A percentile compares a stretch with the other conserved stretches of the same genome.
These are phyloP conservation scores for Psophocarpus tetragonolobus DNA, from an alignment of 306 rosid species.

Conservation along the genomic window DNA sequence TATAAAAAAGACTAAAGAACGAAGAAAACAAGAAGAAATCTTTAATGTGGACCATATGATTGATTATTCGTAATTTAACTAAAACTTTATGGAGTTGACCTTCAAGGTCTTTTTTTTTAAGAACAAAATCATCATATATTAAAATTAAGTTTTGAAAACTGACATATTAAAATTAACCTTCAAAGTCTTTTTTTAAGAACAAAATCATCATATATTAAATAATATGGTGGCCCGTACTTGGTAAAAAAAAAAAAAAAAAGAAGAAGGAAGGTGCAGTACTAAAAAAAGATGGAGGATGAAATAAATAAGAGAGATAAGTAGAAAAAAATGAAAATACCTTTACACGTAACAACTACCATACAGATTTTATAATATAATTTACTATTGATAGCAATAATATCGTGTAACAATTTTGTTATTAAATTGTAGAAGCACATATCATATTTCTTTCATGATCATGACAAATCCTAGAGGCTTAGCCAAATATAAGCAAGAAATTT, in stretches of 20 bases:
- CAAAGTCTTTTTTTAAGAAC: background rate
- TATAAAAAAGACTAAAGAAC: too few species aligned
- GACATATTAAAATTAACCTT: background rate
- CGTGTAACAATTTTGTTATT: background rate
- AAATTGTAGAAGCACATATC: background rate
- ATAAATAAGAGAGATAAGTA: too few species aligned
- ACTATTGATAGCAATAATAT: too few species aligned
- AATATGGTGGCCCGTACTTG: too few species aligned
- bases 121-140: background rate
- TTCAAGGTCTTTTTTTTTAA: background rate
- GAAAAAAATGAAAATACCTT: too few species aligned
- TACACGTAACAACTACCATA: too few species aligned
- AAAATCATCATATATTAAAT: background rate
- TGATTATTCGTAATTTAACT: background rate
- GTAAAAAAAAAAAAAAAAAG: too few species aligned
- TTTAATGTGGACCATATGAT: background rate
- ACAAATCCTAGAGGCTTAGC: background rate
- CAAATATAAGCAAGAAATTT: background rate
- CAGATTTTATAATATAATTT: too few species aligned
- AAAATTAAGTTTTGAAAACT: background rate
- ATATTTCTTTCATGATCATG: background rate
- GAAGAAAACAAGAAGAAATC: background rate
- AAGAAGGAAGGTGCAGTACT: too few species aligned
- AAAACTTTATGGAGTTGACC: background rate
- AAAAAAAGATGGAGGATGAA: too few species aligned